Base-by-base conservation (phyloP, 2,329 filamentous ascomycete species). In the Diaporthe citriasiana region DNA sequence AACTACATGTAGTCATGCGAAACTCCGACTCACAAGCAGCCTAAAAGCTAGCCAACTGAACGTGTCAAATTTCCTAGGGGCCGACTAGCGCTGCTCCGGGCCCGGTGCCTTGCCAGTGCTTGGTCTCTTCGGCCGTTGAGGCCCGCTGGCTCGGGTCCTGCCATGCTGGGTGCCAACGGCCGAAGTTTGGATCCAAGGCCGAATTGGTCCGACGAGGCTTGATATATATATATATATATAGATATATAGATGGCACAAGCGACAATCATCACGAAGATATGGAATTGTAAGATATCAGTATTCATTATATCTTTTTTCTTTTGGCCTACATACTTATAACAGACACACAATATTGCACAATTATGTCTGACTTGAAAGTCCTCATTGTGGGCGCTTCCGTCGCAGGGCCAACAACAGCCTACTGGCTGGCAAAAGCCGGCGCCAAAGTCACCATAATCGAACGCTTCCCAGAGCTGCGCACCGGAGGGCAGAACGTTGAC, bases 401-500 rank as follows among this genome's bases (percentile, higher is more conserved):
- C 45, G 78, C 77, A 30, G 78, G 78, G 12, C 78, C 78, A 3
- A 75, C 77, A 13, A 57, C 78, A 27, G 78, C 78, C 47, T 77
- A 79, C 72, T 79, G 78, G 78, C 69, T 80, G 22, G 87, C 77
- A 35, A 76, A 74, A 70, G 75, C 76, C 50, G 78, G 78, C 27
- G 77, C 77, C 27, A 74, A 73, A 10, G 75, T 79, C 72, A 80
- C 78, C n/a, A 51, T 80, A 56, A 76, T 80, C 71, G 78, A 80
- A 53, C 78, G 78, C 33, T 78, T 76, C 70, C 77, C 78, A n/a
- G 15, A 78, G 25, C 69, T 80, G 65, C 72, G 78, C 27, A 74
- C 73, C 5, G 76, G 74, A 47, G 83, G 83, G 4, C 83, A 84
- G 45, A 80, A 80, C n/a, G 74, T 84, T 59, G 82, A 84, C 66